Percentiles rank a stretch among this genome's conserved stretches.
Conservation (phyloP, 1,284 basidiomycete species). For the Bjerkandera adusta region DNA sequence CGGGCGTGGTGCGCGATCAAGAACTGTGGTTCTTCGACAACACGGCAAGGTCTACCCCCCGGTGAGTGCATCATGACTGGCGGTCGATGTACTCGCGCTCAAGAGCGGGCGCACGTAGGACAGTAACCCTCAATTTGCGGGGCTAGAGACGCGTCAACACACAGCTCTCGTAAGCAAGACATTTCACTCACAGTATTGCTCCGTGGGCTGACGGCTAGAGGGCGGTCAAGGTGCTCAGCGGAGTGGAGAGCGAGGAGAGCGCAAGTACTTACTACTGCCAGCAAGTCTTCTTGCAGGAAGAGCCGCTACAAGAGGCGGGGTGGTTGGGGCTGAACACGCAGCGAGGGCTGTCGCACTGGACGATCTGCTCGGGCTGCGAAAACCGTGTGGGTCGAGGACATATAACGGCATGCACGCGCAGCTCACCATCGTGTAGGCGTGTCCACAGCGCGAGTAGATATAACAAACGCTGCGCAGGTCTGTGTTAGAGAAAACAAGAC, state of each 20-base stretch:
- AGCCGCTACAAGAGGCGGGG: slow-evolving; percentile 20
- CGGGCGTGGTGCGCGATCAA: no score
- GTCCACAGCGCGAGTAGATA: slow-evolving; percentile 18
- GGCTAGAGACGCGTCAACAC: no score
- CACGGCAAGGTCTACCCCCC: no score
- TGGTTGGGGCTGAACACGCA: slow-evolving; percentile 29
- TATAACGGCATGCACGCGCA: not conserved
- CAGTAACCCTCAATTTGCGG: no score
- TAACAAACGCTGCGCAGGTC: slow-evolving; percentile 17
- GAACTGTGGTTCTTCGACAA: no score
- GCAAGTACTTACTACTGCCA: slow-evolving; percentile 26
- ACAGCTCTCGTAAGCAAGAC: no score
- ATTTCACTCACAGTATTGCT: slow-evolving; percentile 30
- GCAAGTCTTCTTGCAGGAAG: slow-evolving; percentile 28
- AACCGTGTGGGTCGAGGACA: not conserved
- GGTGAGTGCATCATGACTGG: no score
- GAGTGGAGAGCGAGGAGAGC: not conserved
- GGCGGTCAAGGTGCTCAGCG: slow-evolving; percentile 2
- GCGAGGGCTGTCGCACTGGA: slow-evolving; percentile 23
- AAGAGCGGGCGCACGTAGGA: no score
- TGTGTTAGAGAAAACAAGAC: not conserved
- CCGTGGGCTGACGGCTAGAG: slow-evolving; percentile 26
- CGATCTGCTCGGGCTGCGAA: slow-evolving; percentile 17
- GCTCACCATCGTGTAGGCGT: slow-evolving; percentile 18
- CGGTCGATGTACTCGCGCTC: no score